Percentiles rank a stretch among this genome's conserved stretches.
Evolutionary conservation across 768 basidiomycete genomes (phyloP).

Genomic region (Amanita inopinata): DNA sequence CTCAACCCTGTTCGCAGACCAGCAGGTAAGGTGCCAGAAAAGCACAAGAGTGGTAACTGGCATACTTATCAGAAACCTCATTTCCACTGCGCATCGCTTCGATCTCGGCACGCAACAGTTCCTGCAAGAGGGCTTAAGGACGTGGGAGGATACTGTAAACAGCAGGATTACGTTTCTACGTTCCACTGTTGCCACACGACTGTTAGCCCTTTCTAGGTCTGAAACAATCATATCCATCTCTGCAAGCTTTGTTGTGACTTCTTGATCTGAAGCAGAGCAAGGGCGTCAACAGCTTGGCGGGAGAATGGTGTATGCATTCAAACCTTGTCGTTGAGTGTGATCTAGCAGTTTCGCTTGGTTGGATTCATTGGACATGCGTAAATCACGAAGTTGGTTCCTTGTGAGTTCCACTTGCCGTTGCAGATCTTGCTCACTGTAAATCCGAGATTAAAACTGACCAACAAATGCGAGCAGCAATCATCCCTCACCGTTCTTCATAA

Average conservation of each 20-base stretch:
- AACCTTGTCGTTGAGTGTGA: constrained; percentile 85
- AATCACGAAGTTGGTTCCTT: constrained; percentile 81
- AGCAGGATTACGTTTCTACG: constrained; percentile 66
- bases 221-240: constrained; percentile 94
- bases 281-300: background rate
- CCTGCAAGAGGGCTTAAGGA: constrained; percentile 34
- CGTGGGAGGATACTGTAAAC: background rate
- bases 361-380: constrained; percentile 85
- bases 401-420: constrained; percentile 85
- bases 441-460: background rate
- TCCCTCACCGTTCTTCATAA: constrained; percentile 82
- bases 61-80: constrained; percentile 61
- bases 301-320: background rate
- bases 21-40: constrained; percentile 5
- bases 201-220: constrained; percentile 92
- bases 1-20: constrained; percentile 40
- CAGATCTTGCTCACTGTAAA: constrained; percentile 77
- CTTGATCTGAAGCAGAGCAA: constrained; percentile 55
- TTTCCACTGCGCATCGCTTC: constrained; percentile 79
- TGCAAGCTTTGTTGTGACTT: constrained; percentile 79
- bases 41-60: constrained; percentile 1
- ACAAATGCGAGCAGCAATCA: background rate
- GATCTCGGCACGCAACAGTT: constrained; percentile 91
- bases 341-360: constrained; percentile 90
- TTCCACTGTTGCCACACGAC: constrained; percentile 85